These are phyloP conservation scores for Amanita inopinata DNA, from an alignment of 768 basidiomycete species.

Conservation along the genomic window DNA sequence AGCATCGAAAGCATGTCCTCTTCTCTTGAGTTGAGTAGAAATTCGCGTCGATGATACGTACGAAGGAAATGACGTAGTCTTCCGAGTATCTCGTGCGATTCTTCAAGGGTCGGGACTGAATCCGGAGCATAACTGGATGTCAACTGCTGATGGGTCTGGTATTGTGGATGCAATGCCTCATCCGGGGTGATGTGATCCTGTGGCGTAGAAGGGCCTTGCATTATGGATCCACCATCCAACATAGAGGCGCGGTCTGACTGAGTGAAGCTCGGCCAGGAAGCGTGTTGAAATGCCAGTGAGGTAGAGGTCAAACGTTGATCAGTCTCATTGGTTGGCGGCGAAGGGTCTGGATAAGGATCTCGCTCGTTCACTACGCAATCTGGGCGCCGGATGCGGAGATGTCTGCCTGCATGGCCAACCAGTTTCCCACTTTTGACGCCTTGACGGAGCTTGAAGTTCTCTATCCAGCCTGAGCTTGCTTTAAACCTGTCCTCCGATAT, in stretches of 20 bases:
- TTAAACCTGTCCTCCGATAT: constrained; percentile 73
- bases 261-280: neutral
- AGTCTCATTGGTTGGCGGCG: neutral
- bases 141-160: neutral
- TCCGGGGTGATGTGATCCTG: neutral
- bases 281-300: neutral
- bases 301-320: neutral
- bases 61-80: constrained; percentile 2
- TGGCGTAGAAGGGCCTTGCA: neutral
- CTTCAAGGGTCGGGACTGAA: constrained; percentile 1
- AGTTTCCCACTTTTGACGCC: constrained; percentile 62
- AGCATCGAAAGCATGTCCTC: constrained; percentile 1
- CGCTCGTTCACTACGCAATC: constrained; percentile 1
- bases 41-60: constrained; percentile 5
- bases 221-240: neutral
- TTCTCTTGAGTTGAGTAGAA: constrained; percentile 1
- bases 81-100: constrained; percentile 4
- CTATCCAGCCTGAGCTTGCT: constrained; percentile 87
- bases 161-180: neutral
- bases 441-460: constrained; percentile 82
- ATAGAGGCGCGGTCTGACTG: neutral
- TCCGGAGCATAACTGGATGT: neutral
- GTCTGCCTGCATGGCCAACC: constrained; percentile 24
- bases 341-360: neutral
- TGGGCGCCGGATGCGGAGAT: neutral